Base-by-base conservation (phyloP, 108 stramenopile species). In the Skeletonema marinoi region DNA sequence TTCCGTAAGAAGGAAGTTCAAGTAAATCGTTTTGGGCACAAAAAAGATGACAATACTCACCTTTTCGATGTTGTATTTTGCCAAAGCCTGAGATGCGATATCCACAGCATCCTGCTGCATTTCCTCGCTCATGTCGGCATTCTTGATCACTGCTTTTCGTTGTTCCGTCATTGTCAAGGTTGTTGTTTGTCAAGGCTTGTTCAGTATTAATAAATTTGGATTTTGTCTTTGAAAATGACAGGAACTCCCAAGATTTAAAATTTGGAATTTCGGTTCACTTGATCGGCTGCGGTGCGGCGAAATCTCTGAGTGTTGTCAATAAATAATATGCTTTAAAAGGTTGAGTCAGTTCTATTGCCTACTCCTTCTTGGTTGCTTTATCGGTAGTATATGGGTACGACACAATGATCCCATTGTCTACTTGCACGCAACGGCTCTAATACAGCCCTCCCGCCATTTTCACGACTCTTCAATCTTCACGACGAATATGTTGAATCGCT, bases 61-160 rank as follows among this genome's bases (percentile, higher is more conserved):
- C 91, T 99, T 99, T 84, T 99, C 99, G 70, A 99, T 99, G 85
- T 98, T 99, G 95, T 97, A 99, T 81, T 99, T 98, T 35, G 98
- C 96, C 19, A 99, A 88, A n/a, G 99, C 99, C 78, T 96, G 95
- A 25, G 98, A 98, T 9, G 99, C 98, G 54, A 95, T 91, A 85
- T 99, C 99, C 11, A 99, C 98, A 41, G 98, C 98, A 77, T 99
- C 98, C 87, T 99, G 99, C 87, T 99, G 99, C 98, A 99, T 98
- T 70, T 96, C 93, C 78, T 99, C 99, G 6, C 94, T 92, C 99
- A 99, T 99, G 76, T 99, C 99, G 32, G 99, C 99, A 89, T 98
- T 99, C 86, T 99, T 99, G 82, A 99, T 98, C 4, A 99, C 98
- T 7, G 99, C 99, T 85, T 99, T 99, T 86, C 99, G 76, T 88